Conservation (phyloP, 345 rosid genomes). For the Conringia planisiliqua region DNA sequence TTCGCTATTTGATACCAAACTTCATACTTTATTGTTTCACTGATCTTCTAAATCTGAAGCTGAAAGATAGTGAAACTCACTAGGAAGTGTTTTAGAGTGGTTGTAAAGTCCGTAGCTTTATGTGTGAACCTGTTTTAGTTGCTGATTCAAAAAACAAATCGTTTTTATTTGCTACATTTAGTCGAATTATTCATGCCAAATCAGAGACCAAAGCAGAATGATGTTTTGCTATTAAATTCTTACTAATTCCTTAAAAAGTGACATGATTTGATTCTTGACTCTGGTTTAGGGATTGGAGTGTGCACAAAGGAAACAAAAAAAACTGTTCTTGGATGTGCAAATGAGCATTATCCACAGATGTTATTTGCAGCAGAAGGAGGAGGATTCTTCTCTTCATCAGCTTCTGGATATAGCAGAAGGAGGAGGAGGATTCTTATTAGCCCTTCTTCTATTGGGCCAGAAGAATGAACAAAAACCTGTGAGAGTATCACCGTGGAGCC, state of each 20-base stretch:
- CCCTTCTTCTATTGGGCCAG: slow-evolving; percentile 93
- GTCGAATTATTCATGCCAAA: neutral
- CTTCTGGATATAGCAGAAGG: slow-evolving; percentile 97
- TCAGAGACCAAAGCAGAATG: neutral
- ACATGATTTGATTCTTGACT: slow-evolving; percentile 15
- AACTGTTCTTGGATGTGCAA: slow-evolving; percentile 42
- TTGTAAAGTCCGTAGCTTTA: neutral
- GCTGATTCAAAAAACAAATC: neutral
- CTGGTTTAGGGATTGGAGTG: slow-evolving; percentile 25
- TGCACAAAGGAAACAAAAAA: neutral
- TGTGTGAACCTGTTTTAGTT: neutral
- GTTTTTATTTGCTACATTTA: neutral
- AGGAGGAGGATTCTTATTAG: slow-evolving; percentile 99
- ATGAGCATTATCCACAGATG: slow-evolving; percentile 85
- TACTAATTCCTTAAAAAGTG: neutral
- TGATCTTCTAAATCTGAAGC: slow-evolving; percentile 6
- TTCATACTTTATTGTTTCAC: neutral
- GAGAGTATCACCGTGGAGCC: slow-evolving; percentile 89
- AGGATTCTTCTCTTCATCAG: slow-evolving; percentile 99
- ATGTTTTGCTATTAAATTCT: neutral
- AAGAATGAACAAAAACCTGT: slow-evolving; percentile 74
- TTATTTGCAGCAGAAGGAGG: slow-evolving; percentile 99
- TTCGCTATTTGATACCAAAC: neutral
- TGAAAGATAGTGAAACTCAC: neutral
- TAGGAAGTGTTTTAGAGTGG: neutral